Evolutionary conservation across 1,139 yeast genomes (phyloP), one percentile per base, ranked within the genome.

Genomic region (Nakaseomyces nivariensis): DNA sequence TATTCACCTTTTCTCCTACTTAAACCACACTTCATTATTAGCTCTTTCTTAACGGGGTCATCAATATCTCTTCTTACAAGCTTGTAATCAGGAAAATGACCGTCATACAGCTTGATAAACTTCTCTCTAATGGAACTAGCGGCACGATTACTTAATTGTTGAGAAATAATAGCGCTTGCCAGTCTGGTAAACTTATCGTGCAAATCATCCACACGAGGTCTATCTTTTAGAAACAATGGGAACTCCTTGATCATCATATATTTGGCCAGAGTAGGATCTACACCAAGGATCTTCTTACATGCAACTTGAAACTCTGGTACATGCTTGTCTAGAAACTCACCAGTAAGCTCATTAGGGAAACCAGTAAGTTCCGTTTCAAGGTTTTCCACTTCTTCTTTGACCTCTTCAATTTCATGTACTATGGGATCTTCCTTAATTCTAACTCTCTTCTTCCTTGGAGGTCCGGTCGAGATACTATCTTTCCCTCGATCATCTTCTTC

Each of bases 91-190:
- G 92, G 92, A 54, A 73, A 72, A 0, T 51, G 56, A 40, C 59
- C 66, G 2, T 56, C 62, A 48, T 69, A 75, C 13, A 71, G 58
- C 0, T 64, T 73, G 10, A 69, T 66, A 52, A 88, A 77, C 57
- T 77, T 75, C 10, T 56, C 56, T 49, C 76, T 74, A 37, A 89
- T 84, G 1, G 90, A 74, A 10, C 62, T 67, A 0, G 96, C 96
- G 0, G 96, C 94, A 0, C 80, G 75, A 0, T 96, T 96, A 56
- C 92, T 83, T 4, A 89, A 82, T 63, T 89, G 96, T 67, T 89
- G 96, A 0, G 86, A 78, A 13, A 86, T 76, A 6, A 88, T 76
- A 9, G 78, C 74, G 47, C 75, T 67, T 0, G 72, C 71, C 6
- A 79, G 62, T 68, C 77, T 58, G 64, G 68, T 64, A 58, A 72